Conservation (phyloP, 768 basidiomycete species). For the Cyclocybe aegerita region DNA sequence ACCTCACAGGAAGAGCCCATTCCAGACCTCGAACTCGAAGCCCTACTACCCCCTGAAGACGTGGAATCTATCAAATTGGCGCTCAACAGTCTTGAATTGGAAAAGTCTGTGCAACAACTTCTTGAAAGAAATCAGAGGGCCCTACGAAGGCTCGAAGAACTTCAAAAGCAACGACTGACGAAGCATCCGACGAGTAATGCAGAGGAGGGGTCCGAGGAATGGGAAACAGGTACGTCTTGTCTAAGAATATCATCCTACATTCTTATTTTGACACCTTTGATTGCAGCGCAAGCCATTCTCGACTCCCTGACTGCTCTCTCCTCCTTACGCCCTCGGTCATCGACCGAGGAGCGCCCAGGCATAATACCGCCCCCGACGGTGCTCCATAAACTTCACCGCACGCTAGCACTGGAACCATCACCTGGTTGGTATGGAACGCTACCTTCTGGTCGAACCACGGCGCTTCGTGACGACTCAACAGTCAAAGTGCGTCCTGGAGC, state of each 20-base stretch:
- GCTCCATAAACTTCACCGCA: slow-evolving; percentile 71
- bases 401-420: slow-evolving; percentile 58
- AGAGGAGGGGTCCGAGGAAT: slow-evolving; percentile 76
- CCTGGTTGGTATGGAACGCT: slow-evolving; percentile 78
- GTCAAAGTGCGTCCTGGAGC: slow-evolving; percentile 51
- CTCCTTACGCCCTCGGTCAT: slow-evolving; percentile 67
- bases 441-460: slow-evolving; percentile 50
- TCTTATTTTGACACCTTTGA: slow-evolving; percentile 13
- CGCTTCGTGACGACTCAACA: slow-evolving; percentile 75
- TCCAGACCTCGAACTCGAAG: slow-evolving; percentile 45
- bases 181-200: slow-evolving; percentile 44
- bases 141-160: slow-evolving; percentile 58
- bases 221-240: slow-evolving; percentile 67
- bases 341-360: slow-evolving; percentile 36
- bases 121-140: slow-evolving; percentile 66
- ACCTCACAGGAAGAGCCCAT: slow-evolving; percentile 21
- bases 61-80: slow-evolving; percentile 57
- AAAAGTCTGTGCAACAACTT: slow-evolving; percentile 67
- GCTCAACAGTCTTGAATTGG: slow-evolving; percentile 61
- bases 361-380: slow-evolving; percentile 63
- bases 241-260: slow-evolving; percentile 4
- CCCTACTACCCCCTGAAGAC: slow-evolving; percentile 57
- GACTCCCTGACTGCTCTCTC: slow-evolving; percentile 67
- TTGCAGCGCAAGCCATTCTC: slow-evolving; percentile 67
- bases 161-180: slow-evolving; percentile 60